Percentiles rank a stretch among this genome's conserved stretches.
phyloP scores from a whole-genome alignment of 352 stramenopile genomes.

The Albugo laibachii region DNA sequence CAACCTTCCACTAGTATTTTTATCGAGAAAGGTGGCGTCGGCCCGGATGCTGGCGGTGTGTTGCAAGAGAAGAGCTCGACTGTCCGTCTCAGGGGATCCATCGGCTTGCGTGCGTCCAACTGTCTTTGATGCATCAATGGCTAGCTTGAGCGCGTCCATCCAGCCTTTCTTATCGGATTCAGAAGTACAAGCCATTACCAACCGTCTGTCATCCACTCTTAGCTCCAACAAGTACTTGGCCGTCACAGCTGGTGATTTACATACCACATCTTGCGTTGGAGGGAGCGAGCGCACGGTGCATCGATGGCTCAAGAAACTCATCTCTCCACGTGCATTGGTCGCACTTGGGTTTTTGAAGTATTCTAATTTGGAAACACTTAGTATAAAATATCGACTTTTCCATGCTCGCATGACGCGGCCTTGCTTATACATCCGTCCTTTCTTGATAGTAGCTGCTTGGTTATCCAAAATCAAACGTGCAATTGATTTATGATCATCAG shows the following conservation, averaged over 20 bases:
- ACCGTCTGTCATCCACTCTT: slow-evolving; percentile 44
- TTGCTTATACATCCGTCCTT: slow-evolving; percentile 77
- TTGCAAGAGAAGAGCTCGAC: slow-evolving; percentile 33
- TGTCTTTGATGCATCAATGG: slow-evolving; percentile 68
- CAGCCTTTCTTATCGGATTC: slow-evolving; percentile 70
- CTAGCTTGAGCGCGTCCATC: slow-evolving; percentile 74
- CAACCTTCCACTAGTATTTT: slow-evolving; percentile 39
- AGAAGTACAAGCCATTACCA: slow-evolving; percentile 72
- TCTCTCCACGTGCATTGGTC: slow-evolving; percentile 45
- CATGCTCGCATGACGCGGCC: slow-evolving; percentile 62
- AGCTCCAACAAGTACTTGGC: slow-evolving; percentile 54
- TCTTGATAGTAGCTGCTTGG: slow-evolving; percentile 72
- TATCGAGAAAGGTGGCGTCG: slow-evolving; percentile 46
- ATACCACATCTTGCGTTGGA: slow-evolving; percentile 37
- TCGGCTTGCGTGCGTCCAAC: slow-evolving; percentile 41
- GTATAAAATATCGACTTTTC: slow-evolving; percentile 77
- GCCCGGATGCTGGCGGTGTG: slow-evolving; percentile 42
- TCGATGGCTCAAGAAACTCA: slow-evolving; percentile 60
- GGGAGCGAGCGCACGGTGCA: slow-evolving; percentile 59
- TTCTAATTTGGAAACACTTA: slow-evolving; percentile 73
- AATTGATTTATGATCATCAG: slow-evolving; percentile 61
- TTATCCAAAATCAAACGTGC: slow-evolving; percentile 71
- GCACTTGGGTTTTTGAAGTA: slow-evolving; percentile 72
- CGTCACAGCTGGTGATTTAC: slow-evolving; percentile 45
- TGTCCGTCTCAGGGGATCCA: slow-evolving; percentile 26